phyloP scores from a whole-genome alignment of 176 grass and related monocot genomes.

The Rhipidocladum racemiflorum region DNA sequence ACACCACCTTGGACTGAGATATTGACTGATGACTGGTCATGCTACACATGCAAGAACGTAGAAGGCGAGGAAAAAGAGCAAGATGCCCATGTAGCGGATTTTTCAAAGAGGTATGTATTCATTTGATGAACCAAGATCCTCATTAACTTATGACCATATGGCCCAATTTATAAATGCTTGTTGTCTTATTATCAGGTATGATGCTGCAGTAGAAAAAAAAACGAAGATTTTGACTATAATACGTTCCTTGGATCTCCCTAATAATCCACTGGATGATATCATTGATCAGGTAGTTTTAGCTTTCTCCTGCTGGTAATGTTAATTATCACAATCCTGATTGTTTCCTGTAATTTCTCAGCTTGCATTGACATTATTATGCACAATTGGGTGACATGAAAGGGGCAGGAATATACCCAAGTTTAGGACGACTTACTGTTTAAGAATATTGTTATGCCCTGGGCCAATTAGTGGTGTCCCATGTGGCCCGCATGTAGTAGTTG shows the following conservation, averaged over 20 bases:
- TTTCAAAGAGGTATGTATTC: slow-evolving; percentile 67
- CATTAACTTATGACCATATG: slow-evolving; percentile 19
- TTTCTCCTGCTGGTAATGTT: slow-evolving; percentile 1
- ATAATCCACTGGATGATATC: slow-evolving; percentile 98
- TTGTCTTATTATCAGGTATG: slow-evolving; percentile 60
- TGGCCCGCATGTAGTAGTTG: neutral
- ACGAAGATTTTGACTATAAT: slow-evolving; percentile 83
- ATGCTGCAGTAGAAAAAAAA: slow-evolving; percentile 63
- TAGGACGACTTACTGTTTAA: neutral
- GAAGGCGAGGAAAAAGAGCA: slow-evolving; percentile 67
- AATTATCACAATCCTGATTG: neutral
- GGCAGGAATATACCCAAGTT: neutral
- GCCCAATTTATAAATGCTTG: slow-evolving; percentile 31
- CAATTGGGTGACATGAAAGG: neutral
- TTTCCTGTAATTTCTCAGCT: slow-evolving; percentile 20
- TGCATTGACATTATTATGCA: slow-evolving; percentile 16
- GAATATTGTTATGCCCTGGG: neutral
- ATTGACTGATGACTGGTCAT: slow-evolving; percentile 88
- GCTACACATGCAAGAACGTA: slow-evolving; percentile 77
- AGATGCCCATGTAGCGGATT: slow-evolving; percentile 77
- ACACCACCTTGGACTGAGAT: slow-evolving; percentile 87
- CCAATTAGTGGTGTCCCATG: neutral
- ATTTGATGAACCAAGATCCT: slow-evolving; percentile 13
- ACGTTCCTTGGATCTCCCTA: slow-evolving; percentile 89
- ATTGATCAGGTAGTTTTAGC: slow-evolving; percentile 86